phyloP scores from a whole-genome alignment of 148 eudicot species.

The Nyssa sinensis region DNA sequence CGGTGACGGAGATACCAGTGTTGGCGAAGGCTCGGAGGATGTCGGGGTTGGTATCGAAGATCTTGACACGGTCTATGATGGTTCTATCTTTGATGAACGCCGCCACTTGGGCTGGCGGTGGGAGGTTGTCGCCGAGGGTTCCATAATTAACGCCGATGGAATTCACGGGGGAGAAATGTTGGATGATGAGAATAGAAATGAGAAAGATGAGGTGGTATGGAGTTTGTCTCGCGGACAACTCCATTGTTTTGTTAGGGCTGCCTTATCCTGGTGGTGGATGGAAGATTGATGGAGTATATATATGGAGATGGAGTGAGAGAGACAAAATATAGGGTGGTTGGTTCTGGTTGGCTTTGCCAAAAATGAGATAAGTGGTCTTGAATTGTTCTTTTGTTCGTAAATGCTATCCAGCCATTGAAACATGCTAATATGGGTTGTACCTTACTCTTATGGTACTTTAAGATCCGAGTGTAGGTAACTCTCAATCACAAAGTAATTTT shows the following conservation, averaged over 20 bases:
- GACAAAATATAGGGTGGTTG: no score
- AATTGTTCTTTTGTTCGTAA: no score
- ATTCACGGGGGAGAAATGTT: constrained; percentile 18
- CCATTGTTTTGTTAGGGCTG: constrained; percentile 3
- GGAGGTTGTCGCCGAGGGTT: constrained; percentile 50
- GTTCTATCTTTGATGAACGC: constrained; percentile 58
- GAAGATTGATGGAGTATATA: neutral
- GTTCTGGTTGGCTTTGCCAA: no score
- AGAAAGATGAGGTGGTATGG: constrained; percentile 9
- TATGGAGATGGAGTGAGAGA: no score
- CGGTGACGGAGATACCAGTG: constrained; percentile 53
- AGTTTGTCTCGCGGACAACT: neutral
- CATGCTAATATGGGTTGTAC: no score
- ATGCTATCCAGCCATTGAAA: no score
- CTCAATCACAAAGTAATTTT: no score
- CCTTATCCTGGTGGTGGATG: no score
- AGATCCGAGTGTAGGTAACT: no score
- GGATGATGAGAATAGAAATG: constrained; percentile 9
- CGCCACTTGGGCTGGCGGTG: constrained; percentile 61
- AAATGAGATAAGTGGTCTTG: no score
- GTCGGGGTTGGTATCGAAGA: constrained; percentile 70
- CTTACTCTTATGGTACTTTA: no score
- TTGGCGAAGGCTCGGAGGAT: constrained; percentile 64
- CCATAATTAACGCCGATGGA: constrained; percentile 64
- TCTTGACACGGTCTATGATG: constrained; percentile 52